A percentile compares a stretch with the other conserved stretches of the same genome.
Evolutionary conservation across 805 yeast genomes (phyloP).

Genomic region (Saccharomycopsis oosterbeekiorum): DNA sequence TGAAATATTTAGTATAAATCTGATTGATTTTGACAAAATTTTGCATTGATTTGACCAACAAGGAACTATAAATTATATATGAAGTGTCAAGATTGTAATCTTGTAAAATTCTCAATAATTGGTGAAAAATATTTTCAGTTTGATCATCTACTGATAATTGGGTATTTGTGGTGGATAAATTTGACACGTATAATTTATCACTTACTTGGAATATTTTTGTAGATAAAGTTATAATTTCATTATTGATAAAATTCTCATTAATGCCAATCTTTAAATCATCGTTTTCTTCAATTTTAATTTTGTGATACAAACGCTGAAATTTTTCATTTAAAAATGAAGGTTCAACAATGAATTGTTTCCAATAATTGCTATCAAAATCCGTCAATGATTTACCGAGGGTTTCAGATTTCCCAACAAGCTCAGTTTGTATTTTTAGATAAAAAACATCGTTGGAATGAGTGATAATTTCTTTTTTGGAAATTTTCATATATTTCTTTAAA

Average conservation of each 20-base stretch:
- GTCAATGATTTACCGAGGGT: slow-evolving; percentile 14
- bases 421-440: slow-evolving; percentile 39
- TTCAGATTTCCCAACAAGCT: slow-evolving; percentile 32
- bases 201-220: neutral
- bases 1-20: slow-evolving; percentile 49
- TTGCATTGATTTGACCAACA: slow-evolving; percentile 55
- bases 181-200: slow-evolving; percentile 33
- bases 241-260: neutral
- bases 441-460: slow-evolving; percentile 60
- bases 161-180: slow-evolving; percentile 28
- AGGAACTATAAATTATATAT: slow-evolving; percentile 25
- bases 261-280: neutral
- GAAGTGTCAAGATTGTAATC: slow-evolving; percentile 21
- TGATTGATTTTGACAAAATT: slow-evolving; percentile 53
- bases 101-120: slow-evolving; percentile 30
- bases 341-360: slow-evolving; percentile 14
- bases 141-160: slow-evolving; percentile 32
- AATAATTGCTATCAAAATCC: slow-evolving; percentile 1
- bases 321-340: slow-evolving; percentile 30
- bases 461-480: slow-evolving; percentile 32
- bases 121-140: slow-evolving; percentile 37
- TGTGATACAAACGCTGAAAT: slow-evolving; percentile 29
- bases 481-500: slow-evolving; percentile 37
- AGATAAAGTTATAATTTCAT: neutral
- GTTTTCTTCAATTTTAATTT: neutral